These are phyloP conservation scores for Pseudocercospora crystallina DNA, from an alignment of 2,329 filamentous ascomycete genomes.

Conservation along the genomic window DNA sequence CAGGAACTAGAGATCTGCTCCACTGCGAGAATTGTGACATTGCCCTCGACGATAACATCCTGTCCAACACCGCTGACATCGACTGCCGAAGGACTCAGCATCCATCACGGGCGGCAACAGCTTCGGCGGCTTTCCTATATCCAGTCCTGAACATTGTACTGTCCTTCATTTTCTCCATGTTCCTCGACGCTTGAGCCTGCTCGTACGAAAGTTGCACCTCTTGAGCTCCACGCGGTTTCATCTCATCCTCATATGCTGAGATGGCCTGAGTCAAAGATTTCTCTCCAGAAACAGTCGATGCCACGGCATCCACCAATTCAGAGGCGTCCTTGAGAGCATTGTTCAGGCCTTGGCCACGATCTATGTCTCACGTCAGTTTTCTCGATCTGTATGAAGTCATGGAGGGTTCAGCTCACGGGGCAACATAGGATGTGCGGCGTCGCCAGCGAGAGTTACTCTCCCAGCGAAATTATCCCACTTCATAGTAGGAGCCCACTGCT, in stretches of 20 bases:
- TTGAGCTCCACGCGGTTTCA: slow-evolving; percentile 16
- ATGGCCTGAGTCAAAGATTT: slow-evolving; percentile 10
- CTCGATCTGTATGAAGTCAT: no score
- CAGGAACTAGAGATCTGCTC: no score
- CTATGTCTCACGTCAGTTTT: no score
- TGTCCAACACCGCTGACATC: no score
- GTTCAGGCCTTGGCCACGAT: slow-evolving; percentile 46
- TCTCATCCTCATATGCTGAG: slow-evolving; percentile 18
- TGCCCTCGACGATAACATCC: no score
- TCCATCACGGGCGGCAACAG: background rate
- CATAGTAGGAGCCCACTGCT: background rate
- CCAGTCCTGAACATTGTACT: slow-evolving; percentile 6
- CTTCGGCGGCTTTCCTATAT: background rate
- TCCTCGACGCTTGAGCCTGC: slow-evolving; percentile 8
- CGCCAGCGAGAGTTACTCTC: slow-evolving; percentile 33
- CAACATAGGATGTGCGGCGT: slow-evolving; percentile 47
- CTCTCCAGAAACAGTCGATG: slow-evolving; percentile 2
- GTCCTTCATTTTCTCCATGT: slow-evolving; percentile 11
- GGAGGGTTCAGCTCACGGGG: slow-evolving; percentile 12
- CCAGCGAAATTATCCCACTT: slow-evolving; percentile 25
- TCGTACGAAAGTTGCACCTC: slow-evolving; percentile 16
- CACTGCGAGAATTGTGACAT: no score
- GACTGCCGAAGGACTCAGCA: background rate
- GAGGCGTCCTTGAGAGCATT: slow-evolving; percentile 41
- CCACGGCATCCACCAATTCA: slow-evolving; percentile 34